phyloP scores from a whole-genome alignment of 2,329 filamentous ascomycete genomes.

The Bisporella sp. region DNA sequence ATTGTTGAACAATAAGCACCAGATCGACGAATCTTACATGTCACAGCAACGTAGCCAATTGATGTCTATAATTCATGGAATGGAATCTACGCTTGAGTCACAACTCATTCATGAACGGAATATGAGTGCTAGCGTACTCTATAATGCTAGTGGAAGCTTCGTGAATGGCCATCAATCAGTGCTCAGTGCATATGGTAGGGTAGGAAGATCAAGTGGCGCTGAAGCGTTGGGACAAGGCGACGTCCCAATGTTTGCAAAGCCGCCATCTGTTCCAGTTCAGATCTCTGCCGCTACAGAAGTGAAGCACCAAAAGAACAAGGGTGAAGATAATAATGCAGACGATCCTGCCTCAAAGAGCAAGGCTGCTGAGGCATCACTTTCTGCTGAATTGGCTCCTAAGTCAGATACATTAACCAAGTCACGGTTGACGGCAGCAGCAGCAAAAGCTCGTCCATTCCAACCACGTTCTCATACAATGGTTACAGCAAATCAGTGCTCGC shows the following conservation, averaged over 20 bases:
- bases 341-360: background rate
- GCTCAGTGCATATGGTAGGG: background rate
- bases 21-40: slow-evolving; percentile 51
- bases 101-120: slow-evolving; percentile 13
- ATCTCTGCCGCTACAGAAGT: background rate
- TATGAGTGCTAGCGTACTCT: too few species aligned
- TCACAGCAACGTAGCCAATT: slow-evolving; percentile 36
- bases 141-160: background rate
- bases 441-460: slow-evolving; percentile 28
- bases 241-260: background rate
- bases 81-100: slow-evolving; percentile 16
- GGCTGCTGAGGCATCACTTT: background rate
- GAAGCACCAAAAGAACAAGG: background rate
- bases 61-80: slow-evolving; percentile 25
- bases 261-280: background rate
- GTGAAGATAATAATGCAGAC: background rate
- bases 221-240: background rate
- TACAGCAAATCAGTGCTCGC: background rate
- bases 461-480: slow-evolving; percentile 15
- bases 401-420: slow-evolving; percentile 15
- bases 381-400: background rate
- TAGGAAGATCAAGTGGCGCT: background rate
- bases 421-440: slow-evolving; percentile 24
- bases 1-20: slow-evolving; percentile 53
- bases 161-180: background rate